Base-by-base conservation (phyloP, 768 basidiomycete genomes). In the Lyophyllum decastes region DNA sequence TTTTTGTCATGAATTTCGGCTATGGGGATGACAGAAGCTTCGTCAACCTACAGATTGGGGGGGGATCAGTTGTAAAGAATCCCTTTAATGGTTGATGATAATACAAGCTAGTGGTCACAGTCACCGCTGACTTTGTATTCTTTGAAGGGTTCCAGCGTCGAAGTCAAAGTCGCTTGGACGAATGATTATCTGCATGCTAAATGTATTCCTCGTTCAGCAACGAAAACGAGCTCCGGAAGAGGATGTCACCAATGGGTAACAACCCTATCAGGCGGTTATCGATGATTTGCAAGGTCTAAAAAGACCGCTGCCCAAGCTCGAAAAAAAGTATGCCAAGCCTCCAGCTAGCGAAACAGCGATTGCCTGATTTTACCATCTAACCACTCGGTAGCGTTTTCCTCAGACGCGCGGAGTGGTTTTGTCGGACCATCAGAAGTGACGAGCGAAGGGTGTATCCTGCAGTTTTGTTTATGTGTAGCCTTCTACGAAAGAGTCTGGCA, bases 401-500 rank as follows among this genome's bases (percentile, higher is more conserved):
- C 50, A 4, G 53, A 27, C 12, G 53, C 56, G 9, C 46, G 35
- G 26, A 46, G 17, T 6, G 41, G 43, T n/a, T 52, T 49, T 6
- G 30, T 48, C 16, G 54, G 63, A 27, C 44, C 47, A 17, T 19
- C 44, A 10, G 60, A 49, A 19, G 51, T 55, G 22, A 47, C 56
- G 21, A 55, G 54, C 0, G 58, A 59, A n/a, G 55, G 55, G 33
- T 61, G 59, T 4, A 46, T 22, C 40, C 44, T 54, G 41, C 55
- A 61, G 47, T 25, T 59, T 40, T 43, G 24, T 51, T 61, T 64
- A 44, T 64, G 63, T 34, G 49, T 59, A 2, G 52, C 52, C 59
- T 64, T 64, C 63, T 60, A 64, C 9, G 63, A 61, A 16, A 40
- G 9, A 2, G 33, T 43, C 47, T 64, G 63, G 17, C 63, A 64